These are phyloP conservation scores for Cicer judaicum DNA, from an alignment of 306 rosid species.

Conservation along the genomic window DNA sequence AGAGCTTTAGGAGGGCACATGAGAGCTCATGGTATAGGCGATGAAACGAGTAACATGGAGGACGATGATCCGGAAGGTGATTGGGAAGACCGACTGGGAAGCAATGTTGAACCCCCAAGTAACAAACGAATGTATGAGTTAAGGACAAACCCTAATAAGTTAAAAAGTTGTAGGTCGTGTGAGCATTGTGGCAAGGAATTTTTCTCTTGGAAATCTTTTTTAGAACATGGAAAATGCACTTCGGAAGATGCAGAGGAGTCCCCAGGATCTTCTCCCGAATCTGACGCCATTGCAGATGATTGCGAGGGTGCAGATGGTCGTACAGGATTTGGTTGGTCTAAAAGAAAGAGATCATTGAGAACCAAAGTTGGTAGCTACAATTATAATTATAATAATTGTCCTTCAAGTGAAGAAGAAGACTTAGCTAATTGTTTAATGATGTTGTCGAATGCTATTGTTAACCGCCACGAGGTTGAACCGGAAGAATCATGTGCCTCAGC, in stretches of 20 bases:
- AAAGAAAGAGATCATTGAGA: conserved; percentile 75
- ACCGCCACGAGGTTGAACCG: conserved; percentile 55
- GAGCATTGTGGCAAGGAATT: conserved; percentile 88
- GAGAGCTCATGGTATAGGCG: conserved; percentile 95
- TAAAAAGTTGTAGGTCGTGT: conserved; percentile 74
- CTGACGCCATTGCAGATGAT: conserved; percentile 54
- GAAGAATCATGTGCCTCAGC: conserved; percentile 92
- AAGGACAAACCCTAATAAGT: conserved; percentile 85
- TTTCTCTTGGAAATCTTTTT: conserved; percentile 82
- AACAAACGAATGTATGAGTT: conserved; percentile 85
- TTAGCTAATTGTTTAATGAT: conserved; percentile 89
- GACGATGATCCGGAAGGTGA: conserved; percentile 73
- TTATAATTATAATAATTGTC: conserved; percentile 54
- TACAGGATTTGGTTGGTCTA: conserved; percentile 68
- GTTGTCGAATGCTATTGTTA: conserved; percentile 76
- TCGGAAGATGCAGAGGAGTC: conserved; percentile 65
- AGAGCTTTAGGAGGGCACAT: conserved; percentile 97
- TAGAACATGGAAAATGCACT: conserved; percentile 88
- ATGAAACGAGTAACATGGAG: conserved; percentile 59
- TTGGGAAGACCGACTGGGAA: conserved; percentile 70
- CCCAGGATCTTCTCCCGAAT: conserved; percentile 60
- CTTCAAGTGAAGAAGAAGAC: conserved; percentile 89
- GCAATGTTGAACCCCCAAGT: conserved; percentile 52
- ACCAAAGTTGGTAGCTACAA: conserved; percentile 64
- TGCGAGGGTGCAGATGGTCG: conserved; percentile 19